Conservation (phyloP, 192 early-diverging fungal species). For the Coemansia sp. region DNA sequence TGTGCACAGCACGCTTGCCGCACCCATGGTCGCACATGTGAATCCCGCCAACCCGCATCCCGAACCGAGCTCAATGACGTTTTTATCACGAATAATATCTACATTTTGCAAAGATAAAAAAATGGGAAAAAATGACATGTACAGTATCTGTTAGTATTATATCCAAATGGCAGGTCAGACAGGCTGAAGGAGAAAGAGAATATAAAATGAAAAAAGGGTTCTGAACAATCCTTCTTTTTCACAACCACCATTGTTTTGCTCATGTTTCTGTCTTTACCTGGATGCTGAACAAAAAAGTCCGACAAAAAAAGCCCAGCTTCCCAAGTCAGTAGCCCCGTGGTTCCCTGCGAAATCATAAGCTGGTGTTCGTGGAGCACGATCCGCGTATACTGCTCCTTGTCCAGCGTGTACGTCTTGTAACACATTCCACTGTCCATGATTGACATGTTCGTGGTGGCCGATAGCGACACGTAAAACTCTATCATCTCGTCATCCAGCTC, state of each 20-base stretch:
- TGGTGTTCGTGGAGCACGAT: constrained; percentile 58
- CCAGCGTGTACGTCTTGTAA: constrained; percentile 52
- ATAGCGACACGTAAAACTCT: constrained; percentile 45
- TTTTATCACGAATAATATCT: constrained; percentile 48
- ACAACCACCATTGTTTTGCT: background rate
- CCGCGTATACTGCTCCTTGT: constrained; percentile 43
- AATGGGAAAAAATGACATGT: background rate
- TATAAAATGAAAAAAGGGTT: background rate
- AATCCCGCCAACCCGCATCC: constrained; percentile 52
- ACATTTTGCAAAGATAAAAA: constrained; percentile 2
- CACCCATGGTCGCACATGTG: constrained; percentile 51
- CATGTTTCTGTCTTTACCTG: constrained; percentile 25
- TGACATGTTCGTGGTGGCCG: constrained; percentile 21
- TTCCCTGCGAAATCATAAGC: constrained; percentile 59
- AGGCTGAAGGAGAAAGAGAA: background rate
- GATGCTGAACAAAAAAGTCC: constrained; percentile 55
- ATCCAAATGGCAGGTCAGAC: background rate
- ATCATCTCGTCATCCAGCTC: constrained; percentile 48
- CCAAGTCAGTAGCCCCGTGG: constrained; percentile 67
- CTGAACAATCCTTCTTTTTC: background rate
- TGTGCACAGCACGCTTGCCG: constrained; percentile 33
- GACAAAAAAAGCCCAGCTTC: constrained; percentile 60
- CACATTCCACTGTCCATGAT: constrained; percentile 25
- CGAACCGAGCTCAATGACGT: constrained; percentile 49
- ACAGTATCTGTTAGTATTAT: background rate